A percentile compares a stretch with the other conserved stretches of the same genome.
These are phyloP conservation scores for Micractinium conductrix DNA, from an alignment of 139 green algal genomes.

Conservation along the genomic window DNA sequence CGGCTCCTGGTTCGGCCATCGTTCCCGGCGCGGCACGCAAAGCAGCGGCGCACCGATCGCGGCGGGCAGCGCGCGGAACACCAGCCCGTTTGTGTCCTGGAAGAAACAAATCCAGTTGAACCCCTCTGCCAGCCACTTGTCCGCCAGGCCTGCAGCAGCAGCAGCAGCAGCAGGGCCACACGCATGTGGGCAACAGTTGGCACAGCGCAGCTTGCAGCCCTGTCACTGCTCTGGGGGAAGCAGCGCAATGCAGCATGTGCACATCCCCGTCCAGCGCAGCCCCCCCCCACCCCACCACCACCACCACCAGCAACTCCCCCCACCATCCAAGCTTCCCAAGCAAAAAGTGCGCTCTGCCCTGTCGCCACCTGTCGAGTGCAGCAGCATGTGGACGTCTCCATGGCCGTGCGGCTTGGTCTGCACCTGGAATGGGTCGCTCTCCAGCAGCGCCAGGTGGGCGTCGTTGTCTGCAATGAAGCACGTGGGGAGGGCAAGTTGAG, in stretches of 20 bases:
- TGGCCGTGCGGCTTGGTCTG: conserved; percentile 99
- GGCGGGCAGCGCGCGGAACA: conserved; percentile 89
- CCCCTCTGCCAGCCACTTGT: conserved; percentile 73
- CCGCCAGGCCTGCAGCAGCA: conserved; percentile 28
- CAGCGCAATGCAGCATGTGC: no score
- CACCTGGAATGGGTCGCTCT: conserved; percentile 71
- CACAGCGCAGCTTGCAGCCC: no score
- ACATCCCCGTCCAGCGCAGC: no score
- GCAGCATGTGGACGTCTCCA: conserved; percentile 96
- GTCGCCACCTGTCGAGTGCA: conserved; percentile 78
- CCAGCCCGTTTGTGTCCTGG: conserved; percentile 97
- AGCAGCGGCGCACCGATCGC: conserved; percentile 84
- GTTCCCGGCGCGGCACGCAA: no score
- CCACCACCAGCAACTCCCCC: no score
- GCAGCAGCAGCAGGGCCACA: background rate
- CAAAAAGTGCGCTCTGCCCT: no score
- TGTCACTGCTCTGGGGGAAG: no score
- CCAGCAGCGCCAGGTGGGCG: conserved; percentile 85
- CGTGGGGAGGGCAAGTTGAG: no score
- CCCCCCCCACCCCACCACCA: no score
- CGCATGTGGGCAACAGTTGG: background rate
- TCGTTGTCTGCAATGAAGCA: conserved; percentile 86
- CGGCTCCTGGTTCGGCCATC: no score
- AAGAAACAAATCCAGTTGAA: conserved; percentile 98
- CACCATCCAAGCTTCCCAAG: no score